Conservation (phyloP, 208 protist species). For the Trypanosoma rangeli region DNA sequence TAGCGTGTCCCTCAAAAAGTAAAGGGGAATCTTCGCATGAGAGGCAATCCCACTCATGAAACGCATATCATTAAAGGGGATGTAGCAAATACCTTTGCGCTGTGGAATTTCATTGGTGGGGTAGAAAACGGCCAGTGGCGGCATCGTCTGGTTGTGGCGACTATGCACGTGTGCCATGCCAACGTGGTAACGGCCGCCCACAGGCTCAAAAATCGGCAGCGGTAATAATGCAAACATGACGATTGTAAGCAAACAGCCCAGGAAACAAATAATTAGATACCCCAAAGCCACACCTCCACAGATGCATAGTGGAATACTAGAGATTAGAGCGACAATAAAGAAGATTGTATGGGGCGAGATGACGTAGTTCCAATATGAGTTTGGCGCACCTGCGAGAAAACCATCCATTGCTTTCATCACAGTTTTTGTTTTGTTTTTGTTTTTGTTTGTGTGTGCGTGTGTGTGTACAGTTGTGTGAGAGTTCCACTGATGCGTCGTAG, state of each 20-base stretch:
- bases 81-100: slow-evolving; percentile 28
- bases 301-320: not conserved
- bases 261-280: slow-evolving; percentile 10
- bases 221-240: slow-evolving; percentile 43
- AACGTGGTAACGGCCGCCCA: slow-evolving; percentile 56
- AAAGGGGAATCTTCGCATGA: slow-evolving; percentile 48
- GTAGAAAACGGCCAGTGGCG: slow-evolving; percentile 73
- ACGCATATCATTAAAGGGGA: slow-evolving; percentile 60
- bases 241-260: slow-evolving; percentile 23
- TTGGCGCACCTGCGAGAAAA: slow-evolving; percentile 11
- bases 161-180: slow-evolving; percentile 41
- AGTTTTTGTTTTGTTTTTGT: slow-evolving; percentile 13
- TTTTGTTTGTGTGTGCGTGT: not conserved
- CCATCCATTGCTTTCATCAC: slow-evolving; percentile 5
- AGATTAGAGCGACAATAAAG: slow-evolving; percentile 1
- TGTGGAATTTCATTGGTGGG: slow-evolving; percentile 35
- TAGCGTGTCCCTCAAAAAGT: slow-evolving; percentile 52
- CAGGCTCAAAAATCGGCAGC: slow-evolving; percentile 39
- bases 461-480: too few species aligned
- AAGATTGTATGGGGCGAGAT: slow-evolving; percentile 24
- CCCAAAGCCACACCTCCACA: not conserved
- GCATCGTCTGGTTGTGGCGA: slow-evolving; percentile 24
- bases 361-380: slow-evolving; percentile 17
- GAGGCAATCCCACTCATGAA: slow-evolving; percentile 60
- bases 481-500: too few species aligned